These are phyloP conservation scores for Fonsecaea pedrosoi DNA, from an alignment of 2,329 filamentous ascomycete species.

Conservation along the genomic window DNA sequence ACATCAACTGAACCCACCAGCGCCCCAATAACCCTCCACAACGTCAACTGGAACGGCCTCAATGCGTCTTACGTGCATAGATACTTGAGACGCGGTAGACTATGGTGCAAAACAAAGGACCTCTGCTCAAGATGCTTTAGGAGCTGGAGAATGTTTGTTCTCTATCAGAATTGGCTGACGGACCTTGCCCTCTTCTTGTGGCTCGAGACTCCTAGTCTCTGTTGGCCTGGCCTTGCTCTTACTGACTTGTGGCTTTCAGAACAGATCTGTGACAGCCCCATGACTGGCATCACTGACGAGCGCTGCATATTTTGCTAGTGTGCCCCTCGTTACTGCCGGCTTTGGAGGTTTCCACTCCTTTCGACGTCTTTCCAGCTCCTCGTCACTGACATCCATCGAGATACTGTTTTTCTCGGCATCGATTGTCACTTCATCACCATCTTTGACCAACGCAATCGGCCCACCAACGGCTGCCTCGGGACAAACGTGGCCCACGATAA, in stretches of 20 bases:
- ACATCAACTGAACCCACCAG: not conserved
- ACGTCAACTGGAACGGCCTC: no score
- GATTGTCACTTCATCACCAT: constrained; percentile 86
- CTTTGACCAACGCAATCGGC: constrained; percentile 79
- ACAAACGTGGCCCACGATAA: constrained; percentile 91
- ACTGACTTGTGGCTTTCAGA: constrained; percentile 40
- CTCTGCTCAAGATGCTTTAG: not conserved
- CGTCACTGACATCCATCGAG: constrained; percentile 73
- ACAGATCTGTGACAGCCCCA: constrained; percentile 85
- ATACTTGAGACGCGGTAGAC: no score
- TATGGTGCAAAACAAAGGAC: no score
- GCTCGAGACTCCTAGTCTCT: not conserved
- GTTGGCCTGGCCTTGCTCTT: not conserved
- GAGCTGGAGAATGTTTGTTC: not conserved
- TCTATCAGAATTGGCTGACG: not conserved
- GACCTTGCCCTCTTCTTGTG: not conserved
- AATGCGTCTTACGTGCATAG: no score
- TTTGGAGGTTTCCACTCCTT: constrained; percentile 73
- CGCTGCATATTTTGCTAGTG: constrained; percentile 85
- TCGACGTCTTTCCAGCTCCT: constrained; percentile 71
- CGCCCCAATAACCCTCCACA: not conserved
- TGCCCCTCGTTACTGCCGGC: constrained; percentile 78
- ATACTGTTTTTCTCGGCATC: constrained; percentile 77
- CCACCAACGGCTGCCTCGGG: constrained; percentile 90
- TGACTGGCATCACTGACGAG: constrained; percentile 91